Conservation (phyloP, 164 flowering plant genomes). For the Euptelea pleiosperma region DNA sequence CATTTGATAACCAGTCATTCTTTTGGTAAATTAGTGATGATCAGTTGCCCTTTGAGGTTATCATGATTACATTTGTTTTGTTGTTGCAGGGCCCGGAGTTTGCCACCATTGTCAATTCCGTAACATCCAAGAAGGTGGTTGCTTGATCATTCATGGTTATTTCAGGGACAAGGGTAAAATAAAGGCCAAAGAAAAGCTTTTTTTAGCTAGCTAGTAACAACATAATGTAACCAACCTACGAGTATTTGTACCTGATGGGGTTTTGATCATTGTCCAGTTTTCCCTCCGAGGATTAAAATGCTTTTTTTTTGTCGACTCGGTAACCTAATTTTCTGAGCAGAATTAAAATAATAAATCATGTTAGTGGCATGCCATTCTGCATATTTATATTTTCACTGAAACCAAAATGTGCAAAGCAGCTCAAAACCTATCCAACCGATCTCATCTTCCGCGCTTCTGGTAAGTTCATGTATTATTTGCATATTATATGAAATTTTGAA, state of each 20-base stretch:
- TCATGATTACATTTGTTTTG: not conserved
- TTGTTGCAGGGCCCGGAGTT: slow-evolving; percentile 84
- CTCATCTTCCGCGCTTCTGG: too few species aligned
- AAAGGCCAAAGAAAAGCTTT: slow-evolving; percentile 10
- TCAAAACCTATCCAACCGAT: too few species aligned
- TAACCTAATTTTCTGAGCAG: not conserved
- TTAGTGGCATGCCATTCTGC: too few species aligned
- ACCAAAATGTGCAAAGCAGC: too few species aligned
- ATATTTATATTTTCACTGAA: too few species aligned
- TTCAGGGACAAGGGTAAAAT: slow-evolving; percentile 11
- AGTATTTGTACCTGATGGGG: slow-evolving; percentile 9
- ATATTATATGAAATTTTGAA: too few species aligned
- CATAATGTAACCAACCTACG: slow-evolving; percentile 6
- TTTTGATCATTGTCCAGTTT: slow-evolving; percentile 20
- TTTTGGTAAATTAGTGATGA: too few species aligned
- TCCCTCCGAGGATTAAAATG: slow-evolving; percentile 1
- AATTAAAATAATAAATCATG: too few species aligned
- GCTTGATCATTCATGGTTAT: slow-evolving; percentile 37
- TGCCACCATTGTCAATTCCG: slow-evolving; percentile 84
- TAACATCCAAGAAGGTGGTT: slow-evolving; percentile 87
- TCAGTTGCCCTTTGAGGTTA: not conserved
- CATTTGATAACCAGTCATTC: not conserved
- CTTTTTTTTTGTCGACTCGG: not conserved
- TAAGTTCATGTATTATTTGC: too few species aligned
- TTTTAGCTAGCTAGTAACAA: not conserved